Base-by-base conservation (phyloP, 495 filamentous ascomycete species). In the Aeminium ludgeri region DNA sequence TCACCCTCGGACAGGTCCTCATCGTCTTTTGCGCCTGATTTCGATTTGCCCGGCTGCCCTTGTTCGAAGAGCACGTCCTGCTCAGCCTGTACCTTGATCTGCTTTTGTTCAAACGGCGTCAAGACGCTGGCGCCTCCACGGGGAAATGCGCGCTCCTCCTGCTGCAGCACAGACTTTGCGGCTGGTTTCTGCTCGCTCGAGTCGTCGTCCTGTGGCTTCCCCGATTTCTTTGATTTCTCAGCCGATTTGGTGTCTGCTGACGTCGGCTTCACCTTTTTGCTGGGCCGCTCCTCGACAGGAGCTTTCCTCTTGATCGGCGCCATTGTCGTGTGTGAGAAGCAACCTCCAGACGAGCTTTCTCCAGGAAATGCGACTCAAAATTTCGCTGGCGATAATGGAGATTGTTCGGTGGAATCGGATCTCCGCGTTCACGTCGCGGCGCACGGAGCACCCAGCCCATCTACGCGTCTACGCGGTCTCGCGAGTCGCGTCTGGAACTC, bases 61-160 rank as follows among this genome's bases (percentile, higher is more conserved):
- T 91, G 75, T 62, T 96, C 89, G 54, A 95, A 95, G 7, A 96
- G 66, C 18, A 87, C 86, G 68, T 97, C 89, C 53, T 77, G 74
- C 48, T 75, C 86, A 20, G 89, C 89, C 59, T 96, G 79, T 45
- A 89, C 82, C 52, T 89, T 80, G 50, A 97, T 94, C 59, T 96
- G 82, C 63, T 93, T 94, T 50, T 89, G 76, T 57, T 97, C 89
- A 38, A 97, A 67, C 18, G 89, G 86, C 6, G 89, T 93, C 59
- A 97, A 64, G 34, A 91, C 68, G 56, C 83, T 89, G 11, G 70
- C 89, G 41, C 89, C 91, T 40, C 89, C 89, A 65, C 89, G 74
- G 55, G 91, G 89, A 55, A 97, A 97, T 20, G 86, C 62, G 3
- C 73, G 72, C 50, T 94, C 89, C 37, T 95, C 87, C 45, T 83